These are phyloP conservation scores for Ascochyta fabae DNA, from an alignment of 2,329 filamentous ascomycete genomes.

Conservation along the genomic window DNA sequence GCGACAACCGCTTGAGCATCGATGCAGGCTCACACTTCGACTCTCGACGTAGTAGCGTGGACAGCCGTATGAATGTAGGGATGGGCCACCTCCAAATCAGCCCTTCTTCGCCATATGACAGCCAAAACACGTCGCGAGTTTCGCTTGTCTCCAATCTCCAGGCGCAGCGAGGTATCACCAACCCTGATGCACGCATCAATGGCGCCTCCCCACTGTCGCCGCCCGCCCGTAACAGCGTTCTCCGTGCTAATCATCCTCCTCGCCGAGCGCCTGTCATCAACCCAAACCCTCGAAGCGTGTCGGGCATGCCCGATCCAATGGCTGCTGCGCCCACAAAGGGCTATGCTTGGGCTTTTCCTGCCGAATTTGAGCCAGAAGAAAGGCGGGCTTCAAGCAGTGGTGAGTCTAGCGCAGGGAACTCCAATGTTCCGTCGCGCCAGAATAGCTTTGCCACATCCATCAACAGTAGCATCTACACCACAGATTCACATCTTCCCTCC, in stretches of 20 bases:
- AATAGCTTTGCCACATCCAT: conserved; percentile 80
- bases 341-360: conserved; percentile 83
- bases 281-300: conserved; percentile 66
- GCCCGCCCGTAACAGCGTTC: conserved; percentile 43
- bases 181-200: conserved; percentile 50
- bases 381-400: conserved; percentile 57
- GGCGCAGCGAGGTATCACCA: conserved; percentile 60
- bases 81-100: conserved; percentile 74
- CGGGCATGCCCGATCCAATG: conserved; percentile 67
- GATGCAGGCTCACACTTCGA: conserved; percentile 59
- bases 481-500: conserved; percentile 72
- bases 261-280: conserved; percentile 77
- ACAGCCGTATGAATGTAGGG: conserved; percentile 76
- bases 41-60: conserved; percentile 77
- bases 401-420: conserved; percentile 56
- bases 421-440: conserved; percentile 68
- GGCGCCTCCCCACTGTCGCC: conserved; percentile 55
- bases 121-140: conserved; percentile 76
- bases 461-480: conserved; percentile 79
- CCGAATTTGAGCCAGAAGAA: conserved; percentile 67
- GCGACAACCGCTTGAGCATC: conserved; percentile 55
- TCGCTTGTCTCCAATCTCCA: conserved; percentile 76
- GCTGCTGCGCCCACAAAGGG: conserved; percentile 82
- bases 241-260: conserved; percentile 49
- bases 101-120: conserved; percentile 73